Conservation (phyloP, 345 rosid genomes). For the Nephelium lappaceum region DNA sequence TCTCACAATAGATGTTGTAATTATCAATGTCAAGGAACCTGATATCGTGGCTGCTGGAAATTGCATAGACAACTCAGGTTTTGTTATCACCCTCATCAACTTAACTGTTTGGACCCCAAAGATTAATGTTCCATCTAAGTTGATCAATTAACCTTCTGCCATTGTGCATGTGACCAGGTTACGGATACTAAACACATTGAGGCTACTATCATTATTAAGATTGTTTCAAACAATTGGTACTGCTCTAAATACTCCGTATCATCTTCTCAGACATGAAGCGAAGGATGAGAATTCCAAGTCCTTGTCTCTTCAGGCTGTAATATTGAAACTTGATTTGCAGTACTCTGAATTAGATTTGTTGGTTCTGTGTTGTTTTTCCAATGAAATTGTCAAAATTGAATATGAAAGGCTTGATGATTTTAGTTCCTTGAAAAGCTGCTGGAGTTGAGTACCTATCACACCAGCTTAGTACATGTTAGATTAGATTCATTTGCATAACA, state of each 20-base stretch:
- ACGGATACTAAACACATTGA: background rate
- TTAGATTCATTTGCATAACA: no score
- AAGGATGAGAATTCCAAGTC: background rate
- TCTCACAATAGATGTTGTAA: constrained; percentile 45
- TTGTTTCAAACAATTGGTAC: background rate
- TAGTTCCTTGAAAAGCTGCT: no score
- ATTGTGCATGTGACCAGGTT: background rate
- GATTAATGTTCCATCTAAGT: background rate
- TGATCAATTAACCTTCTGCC: background rate
- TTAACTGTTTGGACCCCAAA: background rate
- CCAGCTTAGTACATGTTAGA: no score
- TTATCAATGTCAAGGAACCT: constrained; percentile 43
- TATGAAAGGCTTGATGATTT: background rate
- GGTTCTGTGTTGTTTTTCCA: background rate
- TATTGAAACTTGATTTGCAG: background rate
- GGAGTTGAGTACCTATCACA: no score
- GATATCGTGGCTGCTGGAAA: constrained; percentile 31
- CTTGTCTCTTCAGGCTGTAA: background rate
- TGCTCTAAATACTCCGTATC: background rate
- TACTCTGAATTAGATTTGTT: no score
- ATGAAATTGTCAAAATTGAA: background rate
- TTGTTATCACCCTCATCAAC: background rate
- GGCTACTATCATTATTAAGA: background rate
- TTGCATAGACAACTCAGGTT: constrained; percentile 45
- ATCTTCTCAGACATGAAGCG: background rate